A percentile compares a stretch with the other conserved stretches of the same genome.
These are phyloP conservation scores for Claviceps sorghi DNA, from an alignment of 2,329 filamentous ascomycete species.

Conservation along the genomic window DNA sequence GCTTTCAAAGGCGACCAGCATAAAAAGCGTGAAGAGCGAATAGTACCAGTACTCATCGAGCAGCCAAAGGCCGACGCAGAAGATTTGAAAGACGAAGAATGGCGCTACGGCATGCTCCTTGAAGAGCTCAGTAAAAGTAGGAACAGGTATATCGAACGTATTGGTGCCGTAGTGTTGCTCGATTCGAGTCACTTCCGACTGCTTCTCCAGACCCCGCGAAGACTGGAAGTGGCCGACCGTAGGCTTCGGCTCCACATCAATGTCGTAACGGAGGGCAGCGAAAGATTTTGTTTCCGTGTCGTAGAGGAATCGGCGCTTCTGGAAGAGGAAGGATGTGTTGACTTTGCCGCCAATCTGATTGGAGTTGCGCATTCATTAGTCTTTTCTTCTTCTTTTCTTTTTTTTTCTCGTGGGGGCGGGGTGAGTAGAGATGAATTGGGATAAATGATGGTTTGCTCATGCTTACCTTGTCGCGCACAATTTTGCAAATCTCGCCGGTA, in stretches of 20 bases:
- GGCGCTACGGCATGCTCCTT: conserved; percentile 96
- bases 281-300: conserved; percentile 59
- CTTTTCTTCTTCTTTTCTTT: neutral
- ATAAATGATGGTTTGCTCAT: conserved; percentile 15
- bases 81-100: conserved; percentile 98
- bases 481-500: conserved; percentile 68
- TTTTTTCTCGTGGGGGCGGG: no score
- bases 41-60: conserved; percentile 99
- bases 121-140: conserved; percentile 89
- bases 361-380: neutral
- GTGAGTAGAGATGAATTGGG: neutral
- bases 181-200: conserved; percentile 62
- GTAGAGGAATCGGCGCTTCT: conserved; percentile 93
- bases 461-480: conserved; percentile 57
- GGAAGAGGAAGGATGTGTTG: conserved; percentile 82
- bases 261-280: conserved; percentile 63
- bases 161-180: conserved; percentile 92
- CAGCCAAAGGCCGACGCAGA: conserved; percentile 97
- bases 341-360: conserved; percentile 52
- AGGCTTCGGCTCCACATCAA: conserved; percentile 78
- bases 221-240: conserved; percentile 63
- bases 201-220: conserved; percentile 57
- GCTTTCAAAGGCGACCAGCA: conserved; percentile 95
- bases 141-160: conserved; percentile 94
- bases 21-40: conserved; percentile 95